phyloP scores from a whole-genome alignment of 1,284 basidiomycete species.

The Bjerkandera adusta region DNA sequence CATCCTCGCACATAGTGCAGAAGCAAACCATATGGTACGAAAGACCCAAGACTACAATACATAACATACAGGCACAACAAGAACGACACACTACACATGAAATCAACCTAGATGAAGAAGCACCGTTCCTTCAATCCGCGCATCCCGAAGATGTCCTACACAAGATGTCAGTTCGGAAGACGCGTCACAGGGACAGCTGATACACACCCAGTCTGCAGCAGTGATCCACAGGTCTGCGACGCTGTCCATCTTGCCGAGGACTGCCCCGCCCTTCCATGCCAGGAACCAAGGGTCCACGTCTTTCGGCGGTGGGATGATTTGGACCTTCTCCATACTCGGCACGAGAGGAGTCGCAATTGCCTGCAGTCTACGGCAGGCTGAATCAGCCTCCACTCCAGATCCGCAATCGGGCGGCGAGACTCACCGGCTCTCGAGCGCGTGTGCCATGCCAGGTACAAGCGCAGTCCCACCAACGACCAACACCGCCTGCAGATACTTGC shows the following conservation, averaged over 20 bases:
- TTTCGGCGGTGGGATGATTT: slow-evolving; percentile 89
- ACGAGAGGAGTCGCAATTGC: slow-evolving; percentile 84
- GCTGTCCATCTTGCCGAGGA: slow-evolving; percentile 90
- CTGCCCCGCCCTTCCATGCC: slow-evolving; percentile 95
- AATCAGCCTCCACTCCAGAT: background rate
- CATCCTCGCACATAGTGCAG: no score
- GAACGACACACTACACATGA: no score
- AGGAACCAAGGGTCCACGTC: slow-evolving; percentile 90
- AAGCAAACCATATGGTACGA: no score
- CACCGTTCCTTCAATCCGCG: slow-evolving; percentile 78
- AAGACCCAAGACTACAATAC: no score
- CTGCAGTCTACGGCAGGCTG: slow-evolving; percentile 54
- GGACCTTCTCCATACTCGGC: slow-evolving; percentile 78
- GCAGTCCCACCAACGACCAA: slow-evolving; percentile 86
- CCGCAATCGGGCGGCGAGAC: slow-evolving; percentile 15
- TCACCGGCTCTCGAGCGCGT: slow-evolving; percentile 78
- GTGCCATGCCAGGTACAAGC: slow-evolving; percentile 70
- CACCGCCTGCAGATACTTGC: slow-evolving; percentile 87
- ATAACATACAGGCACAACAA: no score
- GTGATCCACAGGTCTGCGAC: slow-evolving; percentile 90
- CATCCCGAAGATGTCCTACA: slow-evolving; percentile 74
- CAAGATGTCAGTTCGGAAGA: slow-evolving; percentile 4
- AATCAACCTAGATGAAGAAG: slow-evolving; percentile 60
- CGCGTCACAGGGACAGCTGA: slow-evolving; percentile 2
- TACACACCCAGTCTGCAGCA: slow-evolving; percentile 78